Evolutionary conservation across 371 early-diverging fungal species (phyloP), one percentile per base, ranked within the genome.

Genomic region (Gilbertella persicaria): DNA sequence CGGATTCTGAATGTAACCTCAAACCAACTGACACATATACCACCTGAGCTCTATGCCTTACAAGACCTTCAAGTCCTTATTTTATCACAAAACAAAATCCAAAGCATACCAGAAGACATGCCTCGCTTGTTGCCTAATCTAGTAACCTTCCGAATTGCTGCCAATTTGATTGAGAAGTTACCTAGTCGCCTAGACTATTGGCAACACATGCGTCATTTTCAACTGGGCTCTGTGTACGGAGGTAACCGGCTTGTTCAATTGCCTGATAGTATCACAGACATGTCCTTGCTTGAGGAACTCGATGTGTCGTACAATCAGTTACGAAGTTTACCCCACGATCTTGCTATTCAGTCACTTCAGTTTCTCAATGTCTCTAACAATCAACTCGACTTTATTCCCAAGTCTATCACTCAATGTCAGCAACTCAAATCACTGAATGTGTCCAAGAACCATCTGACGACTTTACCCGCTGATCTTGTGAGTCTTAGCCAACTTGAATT

Each of bases 201-300:
- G 79, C 44, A 20, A 8, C 58, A 67, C 37, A 73, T 87, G 45
- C 75, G 78, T 35, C 75, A 77, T 14, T 53, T 85, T n/a, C 78
- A 75, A 42, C 61, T 85, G 35, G 85, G 85, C 2, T 80, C 82
- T 14, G 80, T 81, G 17, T 80, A 69, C 50, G 85, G 85, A 6
- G 85, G 85, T 16, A 85, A 85, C 42, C 60, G 58, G 5, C 58
- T 85, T 20, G 58, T 63, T 0, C 23, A 48, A 2, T 51, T 85
- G 21, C 85, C 85, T 20, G 65, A 77, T 14, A 50, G 66, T 20
- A 60, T 85, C 33, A 64, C 70, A 14, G 56, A 68, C 20, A 79
- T 85, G 80, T 53, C 52, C 4, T 39, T 43, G 1, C 54, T 85
- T 3, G 68, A 78, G 38, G 80, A 82, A 39, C 46, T 85, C 5